Conservation (phyloP, 2,329 filamentous ascomycete genomes). For the Ceratocystis papillata region DNA sequence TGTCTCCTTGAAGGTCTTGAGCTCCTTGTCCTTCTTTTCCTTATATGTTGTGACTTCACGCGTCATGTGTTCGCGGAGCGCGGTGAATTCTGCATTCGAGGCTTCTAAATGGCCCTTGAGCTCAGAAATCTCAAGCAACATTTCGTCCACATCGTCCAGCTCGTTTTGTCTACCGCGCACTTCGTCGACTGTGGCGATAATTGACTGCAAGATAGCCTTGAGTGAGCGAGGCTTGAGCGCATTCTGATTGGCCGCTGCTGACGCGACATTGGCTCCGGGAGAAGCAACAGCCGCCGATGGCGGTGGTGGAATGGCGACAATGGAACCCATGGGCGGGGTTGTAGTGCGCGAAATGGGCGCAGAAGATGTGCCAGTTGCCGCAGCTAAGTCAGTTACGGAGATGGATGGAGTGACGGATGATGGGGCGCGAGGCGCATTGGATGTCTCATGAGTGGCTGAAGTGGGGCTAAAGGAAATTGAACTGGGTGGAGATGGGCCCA, state of each 20-base stretch:
- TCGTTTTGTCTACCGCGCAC: constrained; percentile 17
- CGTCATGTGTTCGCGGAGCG: constrained; percentile 21
- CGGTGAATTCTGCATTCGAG: constrained; percentile 20
- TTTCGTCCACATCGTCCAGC: constrained; percentile 18
- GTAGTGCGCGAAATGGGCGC: constrained; percentile 11
- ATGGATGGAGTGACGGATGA: constrained; percentile 18
- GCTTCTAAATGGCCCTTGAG: constrained; percentile 21
- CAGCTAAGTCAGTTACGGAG: constrained; percentile 17
- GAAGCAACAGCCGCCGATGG: constrained; percentile 3
- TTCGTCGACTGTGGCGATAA: constrained; percentile 23
- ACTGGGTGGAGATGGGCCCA: constrained; percentile 17
- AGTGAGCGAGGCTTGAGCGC: constrained; percentile 12
- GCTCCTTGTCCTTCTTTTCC: constrained; percentile 23
- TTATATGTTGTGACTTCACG: constrained; percentile 20
- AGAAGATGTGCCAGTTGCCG: background rate
- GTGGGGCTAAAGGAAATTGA: constrained; percentile 11
- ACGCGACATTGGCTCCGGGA: background rate
- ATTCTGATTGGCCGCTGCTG: background rate
- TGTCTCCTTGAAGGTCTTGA: constrained; percentile 18
- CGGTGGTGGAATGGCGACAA: background rate
- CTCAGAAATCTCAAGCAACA: constrained; percentile 24
- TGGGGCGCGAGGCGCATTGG: constrained; percentile 3
- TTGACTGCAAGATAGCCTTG: constrained; percentile 19
- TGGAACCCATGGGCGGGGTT: constrained; percentile 18
- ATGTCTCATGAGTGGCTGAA: constrained; percentile 13